Evolutionary conservation across 495 filamentous ascomycete genomes (phyloP).

Genomic region (Copromyces sp.): DNA sequence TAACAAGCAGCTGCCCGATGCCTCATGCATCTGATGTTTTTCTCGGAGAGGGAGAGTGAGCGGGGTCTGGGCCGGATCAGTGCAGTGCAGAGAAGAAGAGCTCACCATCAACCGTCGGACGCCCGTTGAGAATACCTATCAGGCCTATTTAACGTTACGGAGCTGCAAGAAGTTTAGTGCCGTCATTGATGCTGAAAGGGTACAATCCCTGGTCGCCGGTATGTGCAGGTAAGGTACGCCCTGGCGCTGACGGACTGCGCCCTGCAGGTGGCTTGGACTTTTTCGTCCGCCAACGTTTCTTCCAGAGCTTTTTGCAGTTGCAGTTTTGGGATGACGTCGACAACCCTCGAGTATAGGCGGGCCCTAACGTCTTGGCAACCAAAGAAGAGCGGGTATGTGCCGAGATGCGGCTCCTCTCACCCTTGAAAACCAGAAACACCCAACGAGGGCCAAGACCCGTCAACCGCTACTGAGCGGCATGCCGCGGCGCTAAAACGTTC

Average conservation of each 20-base stretch:
- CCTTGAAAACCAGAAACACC: background rate
- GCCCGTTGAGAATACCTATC: background rate
- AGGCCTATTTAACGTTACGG: background rate
- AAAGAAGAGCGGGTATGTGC: background rate
- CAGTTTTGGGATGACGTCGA: background rate
- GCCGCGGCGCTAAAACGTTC: background rate
- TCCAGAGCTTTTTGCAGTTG: background rate
- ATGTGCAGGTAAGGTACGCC: background rate
- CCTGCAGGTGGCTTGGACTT: background rate
- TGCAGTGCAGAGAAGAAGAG: background rate
- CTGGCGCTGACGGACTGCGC: background rate
- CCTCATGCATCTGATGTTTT: background rate
- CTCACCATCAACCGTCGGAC: background rate
- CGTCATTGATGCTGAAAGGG: background rate
- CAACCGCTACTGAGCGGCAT: background rate
- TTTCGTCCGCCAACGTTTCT: background rate
- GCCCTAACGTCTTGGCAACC: background rate
- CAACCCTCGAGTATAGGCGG: background rate
- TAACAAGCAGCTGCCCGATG: background rate
- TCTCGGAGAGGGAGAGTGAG: background rate
- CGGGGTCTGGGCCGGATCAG: background rate
- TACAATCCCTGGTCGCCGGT: background rate
- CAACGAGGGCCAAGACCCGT: background rate
- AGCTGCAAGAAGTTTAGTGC: background rate
- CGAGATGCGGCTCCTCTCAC: background rate